phyloP scores from a whole-genome alignment of 225 moss, liverwort and hornwort species.

The Thuidium tamariscinum region DNA sequence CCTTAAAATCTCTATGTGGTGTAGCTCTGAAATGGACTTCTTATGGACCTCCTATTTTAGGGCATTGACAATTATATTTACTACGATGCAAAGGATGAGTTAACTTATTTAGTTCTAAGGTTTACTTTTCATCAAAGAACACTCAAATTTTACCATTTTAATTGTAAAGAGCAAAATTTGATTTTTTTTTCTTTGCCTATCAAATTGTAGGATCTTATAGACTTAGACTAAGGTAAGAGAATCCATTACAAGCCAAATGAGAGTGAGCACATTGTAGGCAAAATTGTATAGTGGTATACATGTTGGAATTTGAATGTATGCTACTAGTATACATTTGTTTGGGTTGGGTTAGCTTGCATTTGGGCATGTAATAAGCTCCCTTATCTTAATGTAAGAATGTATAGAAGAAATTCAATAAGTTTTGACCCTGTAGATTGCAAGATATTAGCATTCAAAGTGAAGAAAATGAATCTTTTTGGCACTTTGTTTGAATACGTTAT shows the following conservation, averaged over 20 bases:
- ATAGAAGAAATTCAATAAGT: rapidly evolving
- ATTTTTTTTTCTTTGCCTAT: background rate
- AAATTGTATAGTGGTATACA: too few species aligned
- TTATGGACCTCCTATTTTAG: background rate
- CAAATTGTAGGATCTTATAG: rapidly evolving
- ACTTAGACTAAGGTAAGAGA: too few species aligned
- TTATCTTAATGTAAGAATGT: too few species aligned
- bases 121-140: background rate
- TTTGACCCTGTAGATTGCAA: rapidly evolving
- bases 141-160: background rate
- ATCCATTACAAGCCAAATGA: too few species aligned
- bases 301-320: too few species aligned
- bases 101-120: rapidly evolving
- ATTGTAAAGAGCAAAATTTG: background rate
- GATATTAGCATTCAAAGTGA: background rate
- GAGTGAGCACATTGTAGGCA: too few species aligned
- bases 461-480: rapidly evolving
- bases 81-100: rapidly evolving
- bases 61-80: rapidly evolving
- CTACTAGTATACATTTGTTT: too few species aligned
- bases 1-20: too few species aligned
- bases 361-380: too few species aligned
- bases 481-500: background rate
- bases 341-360: too few species aligned
- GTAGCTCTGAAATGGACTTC: rapidly evolving